phyloP scores from a whole-genome alignment of 495 filamentous ascomycete genomes.

The Cairneyella variabilis region DNA sequence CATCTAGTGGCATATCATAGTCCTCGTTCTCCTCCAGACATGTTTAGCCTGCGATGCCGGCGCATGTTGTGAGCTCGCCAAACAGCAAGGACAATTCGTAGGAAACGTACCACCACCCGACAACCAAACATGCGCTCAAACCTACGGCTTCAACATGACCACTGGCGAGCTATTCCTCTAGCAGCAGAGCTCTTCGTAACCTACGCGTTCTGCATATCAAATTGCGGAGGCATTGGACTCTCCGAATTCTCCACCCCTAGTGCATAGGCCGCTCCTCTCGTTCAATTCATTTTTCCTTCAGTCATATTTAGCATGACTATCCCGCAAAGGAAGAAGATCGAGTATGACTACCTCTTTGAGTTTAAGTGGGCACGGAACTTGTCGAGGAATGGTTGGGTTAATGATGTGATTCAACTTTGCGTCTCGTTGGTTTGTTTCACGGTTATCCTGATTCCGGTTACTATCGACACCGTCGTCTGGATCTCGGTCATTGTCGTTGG shows the following conservation, averaged over 20 bases:
- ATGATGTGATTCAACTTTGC: slow-evolving; percentile 4
- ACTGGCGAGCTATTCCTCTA: not conserved
- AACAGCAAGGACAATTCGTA: not conserved
- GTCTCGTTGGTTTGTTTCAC: slow-evolving; percentile 7
- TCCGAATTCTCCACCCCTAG: slow-evolving; percentile 9
- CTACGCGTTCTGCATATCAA: slow-evolving; percentile 12
- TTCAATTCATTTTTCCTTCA: slow-evolving; percentile 26
- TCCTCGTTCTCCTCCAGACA: not conserved
- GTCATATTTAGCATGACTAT: slow-evolving; percentile 32
- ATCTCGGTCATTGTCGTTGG: slow-evolving; percentile 12
- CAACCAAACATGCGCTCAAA: slow-evolving; percentile 10
- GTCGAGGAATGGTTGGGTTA: not conserved
- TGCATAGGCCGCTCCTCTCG: slow-evolving; percentile 19
- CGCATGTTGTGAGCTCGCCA: slow-evolving; percentile 13
- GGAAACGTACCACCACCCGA: not conserved
- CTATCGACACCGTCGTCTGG: slow-evolving; percentile 15
- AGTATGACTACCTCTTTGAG: slow-evolving; percentile 16
- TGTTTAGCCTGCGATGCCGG: not conserved
- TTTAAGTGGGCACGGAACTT: not conserved
- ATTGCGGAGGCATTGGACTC: slow-evolving; percentile 20
- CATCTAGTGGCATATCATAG: no score
- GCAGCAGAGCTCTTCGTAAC: slow-evolving; percentile 5
- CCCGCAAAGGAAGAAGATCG: slow-evolving; percentile 23
- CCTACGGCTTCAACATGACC: no score
- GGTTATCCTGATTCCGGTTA: slow-evolving; percentile 14